Evolutionary conservation across 116 monocot genomes (phyloP), one percentile per base, ranked within the genome.

Genomic region (Posidonia oceanica): DNA sequence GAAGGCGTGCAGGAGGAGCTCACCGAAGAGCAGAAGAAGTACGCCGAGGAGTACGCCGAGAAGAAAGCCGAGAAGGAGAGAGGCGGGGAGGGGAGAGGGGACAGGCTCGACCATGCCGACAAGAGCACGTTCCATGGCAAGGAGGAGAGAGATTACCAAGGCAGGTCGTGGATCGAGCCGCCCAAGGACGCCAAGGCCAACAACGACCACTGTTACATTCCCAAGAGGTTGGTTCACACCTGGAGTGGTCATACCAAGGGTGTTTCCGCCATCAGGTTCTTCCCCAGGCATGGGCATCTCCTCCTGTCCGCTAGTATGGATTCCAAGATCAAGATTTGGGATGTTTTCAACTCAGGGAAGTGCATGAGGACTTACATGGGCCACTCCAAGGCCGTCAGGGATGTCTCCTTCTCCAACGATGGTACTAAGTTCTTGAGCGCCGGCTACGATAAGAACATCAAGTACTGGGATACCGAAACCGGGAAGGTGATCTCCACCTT

Each of bases 281-380:
- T 98, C 72, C 98, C 98, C 51, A 92, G 75, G 70, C 69, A 83
- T 36, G 98, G 98, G 6, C 92, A 98, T 53, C 77, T 98, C 41
- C 72, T 98, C 7, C 79, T 98, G 22, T 98, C 98, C 0, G 98
- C 90, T 0, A 82, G 98, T 14, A 89, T 98, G 98, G 98, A 98
- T 62, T 79, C 85, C 59, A 98, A 87, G 84, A 78, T 98, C 63
- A 98, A 92, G 84, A 98, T 98, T 51, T 98, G 98, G 98, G 98
- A 98, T 71, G 98, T 98, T 41, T 79, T 85, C 74, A 86, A 87
- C 63, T 92, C 98, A 0, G 79, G 87, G 11, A 92, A 89, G 60
- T 98, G 98, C 63, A 92, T 98, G 98, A 80, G 98, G 55, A 98
- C 98, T 14, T 98, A 98, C 70, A 98, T 98, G 98, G 98, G 98